Base-by-base conservation (phyloP, 306 rosid genomes). In the Argentina anserina region DNA sequence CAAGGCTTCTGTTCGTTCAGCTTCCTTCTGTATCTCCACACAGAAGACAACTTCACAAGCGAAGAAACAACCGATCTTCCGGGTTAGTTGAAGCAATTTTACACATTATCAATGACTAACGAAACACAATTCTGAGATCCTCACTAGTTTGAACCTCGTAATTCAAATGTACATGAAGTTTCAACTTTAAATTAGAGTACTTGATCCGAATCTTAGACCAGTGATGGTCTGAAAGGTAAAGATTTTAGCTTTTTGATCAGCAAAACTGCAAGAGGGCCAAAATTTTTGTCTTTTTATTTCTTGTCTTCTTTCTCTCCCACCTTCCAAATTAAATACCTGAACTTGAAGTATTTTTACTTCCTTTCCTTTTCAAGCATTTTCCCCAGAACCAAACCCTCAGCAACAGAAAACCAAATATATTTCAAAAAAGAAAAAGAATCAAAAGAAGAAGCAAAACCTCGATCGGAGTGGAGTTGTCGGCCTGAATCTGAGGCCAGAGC, bases 21-120 rank as follows among this genome's bases (percentile, higher is more conserved):
- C 86, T 79, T 91, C 79, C 97, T 89, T 87, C 85, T 88, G 75
- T 86, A 87, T 77, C 88, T 88, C 99, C 99, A 95, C 9, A 91
- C 91, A 3, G 96, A 84, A 49, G 97, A 86, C 72, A 95, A 80
- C 99, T 94, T 78, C 80, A 81, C 63, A 67, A 67, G 71, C 40
- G 28, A 28, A 58, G 70, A 78, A 77, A 70, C 43, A 39, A 65
- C 6, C 69, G 42, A 12, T 21, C 40, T 46, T 46, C 28, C 26
- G 4, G 28, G 33, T 64, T 69, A 39, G 23, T 59, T 67, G 28
- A 17, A 65, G 55, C 46, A 79, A 9, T 20, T 66, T 14, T 3
- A 58, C 59, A 47, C 69, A 12, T 21, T 53, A 77, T 17, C 25
- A 36, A 52, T 36, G 17, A 20, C 37, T 26, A 46, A 75, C 69